phyloP scores from a whole-genome alignment of 129 eudicot genomes.

The Dittrichia graveolens region DNA sequence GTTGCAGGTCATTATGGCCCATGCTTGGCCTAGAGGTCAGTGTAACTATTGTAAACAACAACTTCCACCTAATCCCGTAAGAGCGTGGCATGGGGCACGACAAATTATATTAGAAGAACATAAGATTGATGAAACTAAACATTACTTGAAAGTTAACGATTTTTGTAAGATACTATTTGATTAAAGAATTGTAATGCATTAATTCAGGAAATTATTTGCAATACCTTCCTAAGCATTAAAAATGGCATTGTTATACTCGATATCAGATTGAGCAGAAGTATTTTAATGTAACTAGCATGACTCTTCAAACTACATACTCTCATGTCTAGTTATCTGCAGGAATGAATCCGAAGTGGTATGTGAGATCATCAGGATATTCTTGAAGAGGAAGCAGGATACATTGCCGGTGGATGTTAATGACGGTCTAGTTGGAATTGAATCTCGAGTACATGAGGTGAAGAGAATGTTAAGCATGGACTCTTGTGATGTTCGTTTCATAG shows the following conservation, averaged over 20 bases:
- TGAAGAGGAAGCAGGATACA: neutral
- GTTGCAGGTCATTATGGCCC: too few species aligned
- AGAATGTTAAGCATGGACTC: neutral
- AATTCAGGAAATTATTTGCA: too few species aligned
- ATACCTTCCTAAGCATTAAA: too few species aligned
- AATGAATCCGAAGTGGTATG: neutral
- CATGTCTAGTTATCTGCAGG: neutral
- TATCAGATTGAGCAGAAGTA: neutral
- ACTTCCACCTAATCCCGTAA: too few species aligned
- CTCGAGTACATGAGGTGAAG: neutral
- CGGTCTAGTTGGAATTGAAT: constrained; percentile 7
- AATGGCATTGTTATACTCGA: neutral
- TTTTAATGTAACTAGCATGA: neutral
- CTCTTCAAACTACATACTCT: neutral
- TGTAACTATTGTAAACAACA: too few species aligned
- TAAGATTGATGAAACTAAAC: too few species aligned
- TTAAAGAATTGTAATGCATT: too few species aligned
- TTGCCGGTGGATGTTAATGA: neutral
- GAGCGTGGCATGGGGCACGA: too few species aligned
- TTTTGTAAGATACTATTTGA: too few species aligned
- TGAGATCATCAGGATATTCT: neutral
- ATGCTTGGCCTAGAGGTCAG: too few species aligned
- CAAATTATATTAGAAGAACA: too few species aligned
- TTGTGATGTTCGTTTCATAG: constrained; percentile 12
- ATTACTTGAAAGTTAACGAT: too few species aligned